phyloP scores from a whole-genome alignment of 1,284 basidiomycete species.

The Thelephora terrestris region DNA sequence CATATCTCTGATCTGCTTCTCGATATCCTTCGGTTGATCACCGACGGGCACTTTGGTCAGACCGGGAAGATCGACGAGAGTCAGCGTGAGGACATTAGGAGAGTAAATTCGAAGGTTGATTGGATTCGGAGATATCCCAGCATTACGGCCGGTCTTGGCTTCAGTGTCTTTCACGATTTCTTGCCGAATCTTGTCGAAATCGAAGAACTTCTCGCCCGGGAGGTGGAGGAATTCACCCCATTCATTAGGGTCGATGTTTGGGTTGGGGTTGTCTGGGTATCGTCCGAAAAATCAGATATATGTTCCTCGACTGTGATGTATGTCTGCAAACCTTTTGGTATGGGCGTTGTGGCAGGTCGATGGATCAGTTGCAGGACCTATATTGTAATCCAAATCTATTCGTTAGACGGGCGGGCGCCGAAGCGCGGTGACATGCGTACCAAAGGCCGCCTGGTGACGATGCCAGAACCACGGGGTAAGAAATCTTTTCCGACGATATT shows the following conservation, averaged over 20 bases:
- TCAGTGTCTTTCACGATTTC: constrained; percentile 97
- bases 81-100: constrained; percentile 93
- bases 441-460: constrained; percentile 91
- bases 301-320: constrained; percentile 13
- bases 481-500: constrained; percentile 98
- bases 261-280: background rate
- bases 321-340: constrained; percentile 32
- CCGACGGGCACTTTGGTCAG: constrained; percentile 96
- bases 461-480: constrained; percentile 93
- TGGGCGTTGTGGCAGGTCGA: constrained; percentile 43
- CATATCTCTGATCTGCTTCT: constrained; percentile 97
- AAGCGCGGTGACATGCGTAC: constrained; percentile 31
- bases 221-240: constrained; percentile 99
- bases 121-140: constrained; percentile 89
- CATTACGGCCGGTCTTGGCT: constrained; percentile 95
- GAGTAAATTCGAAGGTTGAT: constrained; percentile 98
- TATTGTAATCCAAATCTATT: background rate
- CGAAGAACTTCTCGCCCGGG: constrained; percentile 94
- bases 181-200: constrained; percentile 93
- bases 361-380: constrained; percentile 94
- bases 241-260: constrained; percentile 75
- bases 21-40: constrained; percentile 96
- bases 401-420: background rate
- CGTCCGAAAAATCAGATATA: background rate
- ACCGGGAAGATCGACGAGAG: constrained; percentile 94